Conservation (phyloP, 495 filamentous ascomycete genomes). For the Bryoglossum gracile region DNA sequence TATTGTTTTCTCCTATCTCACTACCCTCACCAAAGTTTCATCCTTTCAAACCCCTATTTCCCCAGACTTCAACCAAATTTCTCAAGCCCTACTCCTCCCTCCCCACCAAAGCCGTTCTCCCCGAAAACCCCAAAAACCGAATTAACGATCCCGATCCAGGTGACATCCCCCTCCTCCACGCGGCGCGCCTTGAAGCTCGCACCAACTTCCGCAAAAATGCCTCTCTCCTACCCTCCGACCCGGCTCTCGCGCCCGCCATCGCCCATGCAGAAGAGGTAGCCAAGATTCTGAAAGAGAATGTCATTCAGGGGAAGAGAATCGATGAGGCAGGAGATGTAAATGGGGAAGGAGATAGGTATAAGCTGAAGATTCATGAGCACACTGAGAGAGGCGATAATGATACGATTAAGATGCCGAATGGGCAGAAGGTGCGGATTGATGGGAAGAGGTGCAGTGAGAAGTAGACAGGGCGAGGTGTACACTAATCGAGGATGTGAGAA, state of each 20-base stretch:
- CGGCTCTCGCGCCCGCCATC: conserved; percentile 45
- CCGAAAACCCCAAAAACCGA: not conserved
- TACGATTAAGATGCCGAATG: conserved; percentile 55
- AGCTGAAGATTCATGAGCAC: conserved; percentile 78
- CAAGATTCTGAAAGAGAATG: conserved; percentile 68
- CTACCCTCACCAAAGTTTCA: not conserved
- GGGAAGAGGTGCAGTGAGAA: conserved; percentile 36
- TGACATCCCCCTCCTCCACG: conserved; percentile 55
- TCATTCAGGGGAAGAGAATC: conserved; percentile 71
- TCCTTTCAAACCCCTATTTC: too few relatives aligned
- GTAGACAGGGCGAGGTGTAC: not conserved
- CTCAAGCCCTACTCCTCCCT: not conserved
- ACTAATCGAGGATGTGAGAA: not conserved
- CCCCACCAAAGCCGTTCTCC: conserved; percentile 5
- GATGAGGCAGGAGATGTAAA: conserved; percentile 29
- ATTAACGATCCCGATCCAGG: conserved; percentile 29
- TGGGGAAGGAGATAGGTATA: not conserved
- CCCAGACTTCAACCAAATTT: too few relatives aligned
- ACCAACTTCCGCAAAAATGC: conserved; percentile 61
- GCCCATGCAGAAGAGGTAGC: conserved; percentile 79
- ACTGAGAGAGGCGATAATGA: conserved; percentile 93
- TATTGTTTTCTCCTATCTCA: conserved; percentile 1
- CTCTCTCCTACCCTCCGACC: conserved; percentile 43
- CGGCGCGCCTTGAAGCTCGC: conserved; percentile 65
- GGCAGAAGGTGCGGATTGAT: conserved; percentile 36